These are phyloP conservation scores for Verruconis gallopava DNA, from an alignment of 2,329 filamentous ascomycete species.

Conservation along the genomic window DNA sequence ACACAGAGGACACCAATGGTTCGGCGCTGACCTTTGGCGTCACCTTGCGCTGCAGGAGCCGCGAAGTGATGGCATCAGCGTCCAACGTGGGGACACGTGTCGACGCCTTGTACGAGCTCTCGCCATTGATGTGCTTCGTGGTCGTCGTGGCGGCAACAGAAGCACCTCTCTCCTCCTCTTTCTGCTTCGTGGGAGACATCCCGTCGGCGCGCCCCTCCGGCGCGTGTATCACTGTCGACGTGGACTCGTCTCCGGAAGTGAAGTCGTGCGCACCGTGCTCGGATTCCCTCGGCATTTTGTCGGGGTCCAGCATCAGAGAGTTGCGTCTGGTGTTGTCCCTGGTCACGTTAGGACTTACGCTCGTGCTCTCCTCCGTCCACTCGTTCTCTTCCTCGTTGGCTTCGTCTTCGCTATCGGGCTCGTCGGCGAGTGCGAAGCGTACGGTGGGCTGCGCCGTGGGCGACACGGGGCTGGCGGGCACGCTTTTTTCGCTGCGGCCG, in stretches of 20 bases:
- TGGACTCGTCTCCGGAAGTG: conserved; percentile 4
- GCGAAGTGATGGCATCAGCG: conserved; percentile 54
- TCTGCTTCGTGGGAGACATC: neutral
- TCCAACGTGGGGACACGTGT: conserved; percentile 29
- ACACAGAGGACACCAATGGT: conserved; percentile 49
- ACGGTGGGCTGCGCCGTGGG: conserved; percentile 23
- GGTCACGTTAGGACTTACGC: conserved; percentile 28
- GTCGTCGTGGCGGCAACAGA: neutral
- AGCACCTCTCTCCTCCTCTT: neutral
- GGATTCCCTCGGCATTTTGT: conserved; percentile 8
- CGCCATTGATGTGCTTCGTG: conserved; percentile 17
- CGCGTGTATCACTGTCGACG: conserved; percentile 5
- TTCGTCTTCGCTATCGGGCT: no score
- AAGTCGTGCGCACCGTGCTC: conserved; percentile 1
- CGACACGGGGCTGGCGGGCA: conserved; percentile 14
- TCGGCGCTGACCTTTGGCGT: conserved; percentile 37
- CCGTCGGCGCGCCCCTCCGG: no score
- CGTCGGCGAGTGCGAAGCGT: conserved; percentile 27
- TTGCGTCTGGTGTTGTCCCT: conserved; percentile 27
- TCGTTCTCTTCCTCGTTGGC: conserved; percentile 16
- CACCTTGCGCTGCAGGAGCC: conserved; percentile 50
- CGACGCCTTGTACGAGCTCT: conserved; percentile 22
- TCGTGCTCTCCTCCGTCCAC: conserved; percentile 30
- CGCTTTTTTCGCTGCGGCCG: conserved; percentile 18
- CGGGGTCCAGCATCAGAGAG: conserved; percentile 24